phyloP scores from a whole-genome alignment of 2,329 filamentous ascomycete species.

The Aureobasidium leucospermi region DNA sequence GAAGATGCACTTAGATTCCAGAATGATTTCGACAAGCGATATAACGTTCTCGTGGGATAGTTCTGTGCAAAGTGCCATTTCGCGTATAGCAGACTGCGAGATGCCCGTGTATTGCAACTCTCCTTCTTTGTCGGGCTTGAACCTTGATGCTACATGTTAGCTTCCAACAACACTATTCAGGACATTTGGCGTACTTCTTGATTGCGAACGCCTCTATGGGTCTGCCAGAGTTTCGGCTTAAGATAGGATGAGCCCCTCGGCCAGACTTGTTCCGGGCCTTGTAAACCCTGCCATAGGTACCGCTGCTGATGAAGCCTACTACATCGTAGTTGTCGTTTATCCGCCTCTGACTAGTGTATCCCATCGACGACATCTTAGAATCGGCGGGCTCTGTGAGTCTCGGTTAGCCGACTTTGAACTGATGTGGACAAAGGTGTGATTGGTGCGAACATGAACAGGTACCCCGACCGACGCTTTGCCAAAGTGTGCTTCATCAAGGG shows the following conservation, averaged over 20 bases:
- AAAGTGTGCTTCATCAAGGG: too few relatives aligned
- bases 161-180: neutral
- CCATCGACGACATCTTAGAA: slow-evolving; percentile 13
- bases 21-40: slow-evolving; percentile 84
- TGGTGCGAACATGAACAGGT: too few relatives aligned
- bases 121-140: slow-evolving; percentile 98
- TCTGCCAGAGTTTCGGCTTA: slow-evolving; percentile 19
- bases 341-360: slow-evolving; percentile 66
- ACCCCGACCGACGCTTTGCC: too few relatives aligned
- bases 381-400: slow-evolving; percentile 7
- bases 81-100: slow-evolving; percentile 91
- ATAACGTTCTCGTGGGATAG: slow-evolving; percentile 85
- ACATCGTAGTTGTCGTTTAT: slow-evolving; percentile 93
- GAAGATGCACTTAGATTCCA: slow-evolving; percentile 98
- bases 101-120: slow-evolving; percentile 97
- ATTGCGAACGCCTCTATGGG: slow-evolving; percentile 79
- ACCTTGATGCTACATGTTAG: slow-evolving; percentile 35
- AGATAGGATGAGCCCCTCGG: slow-evolving; percentile 30
- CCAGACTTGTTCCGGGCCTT: slow-evolving; percentile 76
- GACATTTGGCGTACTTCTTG: slow-evolving; percentile 63
- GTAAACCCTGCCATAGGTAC: slow-evolving; percentile 96
- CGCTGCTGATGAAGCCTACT: slow-evolving; percentile 95
- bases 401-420: neutral
- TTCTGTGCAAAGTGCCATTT: slow-evolving; percentile 96
- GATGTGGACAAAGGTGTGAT: too few relatives aligned